phyloP scores from a whole-genome alignment of 140 eudicot species.

The Anethum foeniculum region DNA sequence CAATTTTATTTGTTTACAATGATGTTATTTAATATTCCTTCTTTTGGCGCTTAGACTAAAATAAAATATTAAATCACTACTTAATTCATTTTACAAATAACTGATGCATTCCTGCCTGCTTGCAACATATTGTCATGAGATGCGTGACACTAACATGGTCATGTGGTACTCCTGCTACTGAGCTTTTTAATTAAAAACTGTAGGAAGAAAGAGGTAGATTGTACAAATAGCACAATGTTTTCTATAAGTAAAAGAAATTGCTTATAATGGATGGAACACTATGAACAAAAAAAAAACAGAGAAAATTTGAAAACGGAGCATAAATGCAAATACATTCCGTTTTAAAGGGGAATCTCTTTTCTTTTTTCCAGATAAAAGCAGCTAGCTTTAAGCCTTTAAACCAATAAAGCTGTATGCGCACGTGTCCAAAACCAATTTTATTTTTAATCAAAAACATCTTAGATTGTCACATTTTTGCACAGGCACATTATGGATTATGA shows the following conservation, averaged over 20 bases:
- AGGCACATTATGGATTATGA: too few species aligned
- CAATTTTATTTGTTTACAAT: too few species aligned
- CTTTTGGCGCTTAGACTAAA: too few species aligned
- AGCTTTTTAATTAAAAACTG: too few species aligned
- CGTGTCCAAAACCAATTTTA: neutral
- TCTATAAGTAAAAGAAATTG: neutral
- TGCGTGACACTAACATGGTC: too few species aligned
- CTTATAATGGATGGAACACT: neutral
- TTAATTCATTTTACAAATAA: too few species aligned
- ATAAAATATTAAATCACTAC: too few species aligned
- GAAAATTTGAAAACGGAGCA: neutral
- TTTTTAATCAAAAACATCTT: neutral
- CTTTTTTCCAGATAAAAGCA: neutral
- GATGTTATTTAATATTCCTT: too few species aligned
- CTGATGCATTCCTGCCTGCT: too few species aligned
- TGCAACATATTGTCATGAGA: too few species aligned
- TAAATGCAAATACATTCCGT: neutral
- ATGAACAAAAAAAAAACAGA: neutral
- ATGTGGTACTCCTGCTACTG: neutral
- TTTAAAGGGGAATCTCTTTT: neutral
- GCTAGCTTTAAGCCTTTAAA: conserved; percentile 1
- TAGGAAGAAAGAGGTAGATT: too few species aligned
- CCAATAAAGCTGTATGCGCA: neutral
- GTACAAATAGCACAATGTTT: neutral
- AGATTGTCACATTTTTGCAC: neutral